Evolutionary conservation across 345 rosid genomes (phyloP), one percentile per base, ranked within the genome.

Genomic region (Rhizophora mangle): DNA sequence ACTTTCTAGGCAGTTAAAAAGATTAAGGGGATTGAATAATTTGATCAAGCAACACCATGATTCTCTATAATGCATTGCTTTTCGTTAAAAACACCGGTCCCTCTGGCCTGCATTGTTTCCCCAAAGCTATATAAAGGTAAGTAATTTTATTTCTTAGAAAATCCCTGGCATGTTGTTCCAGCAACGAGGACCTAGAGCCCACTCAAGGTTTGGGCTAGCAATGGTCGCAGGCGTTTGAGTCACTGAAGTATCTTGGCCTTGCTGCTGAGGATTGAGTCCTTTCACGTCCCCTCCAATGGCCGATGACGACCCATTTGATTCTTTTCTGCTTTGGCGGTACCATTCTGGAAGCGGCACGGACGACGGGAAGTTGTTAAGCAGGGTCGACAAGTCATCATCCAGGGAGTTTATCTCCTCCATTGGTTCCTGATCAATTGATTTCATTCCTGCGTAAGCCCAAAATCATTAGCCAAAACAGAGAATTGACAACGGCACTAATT

Each of bases 121-220:
- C 16, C 49, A 43, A 43, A 21, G 18, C 24, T 22, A 55, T 4
- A 18, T 20, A 1, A 62, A 26, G 6, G 29, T 36, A 13, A 6
- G 6, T 36, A 22, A 64, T 27, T 60, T 72, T 32, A 83, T 15
- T 74, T 32, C 64, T 74, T 22, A 83, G 75, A 82, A 83, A 66
- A 90, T 84, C 36, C 85, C 64, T 30, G 93, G 91, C 87, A 90
- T 80, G 81, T 84, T 86, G 63, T 81, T 81, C 90, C 90, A 85
- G 47, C 72, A 64, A 51, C 77, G 68, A 46, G 86, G 71, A 52
- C 81, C 80, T 52, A 77, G 62, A 26, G 71, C 55, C 62, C 80
- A 67, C 19, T 77, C 72, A 60, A 55, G 49, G 36, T 47, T 49
- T 11, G 78, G 82, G 69, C 79, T 70, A n/a, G 74, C 74, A 60